These are phyloP conservation scores for Hevea brasiliensis DNA, from an alignment of 345 rosid genomes.

Conservation along the genomic window DNA sequence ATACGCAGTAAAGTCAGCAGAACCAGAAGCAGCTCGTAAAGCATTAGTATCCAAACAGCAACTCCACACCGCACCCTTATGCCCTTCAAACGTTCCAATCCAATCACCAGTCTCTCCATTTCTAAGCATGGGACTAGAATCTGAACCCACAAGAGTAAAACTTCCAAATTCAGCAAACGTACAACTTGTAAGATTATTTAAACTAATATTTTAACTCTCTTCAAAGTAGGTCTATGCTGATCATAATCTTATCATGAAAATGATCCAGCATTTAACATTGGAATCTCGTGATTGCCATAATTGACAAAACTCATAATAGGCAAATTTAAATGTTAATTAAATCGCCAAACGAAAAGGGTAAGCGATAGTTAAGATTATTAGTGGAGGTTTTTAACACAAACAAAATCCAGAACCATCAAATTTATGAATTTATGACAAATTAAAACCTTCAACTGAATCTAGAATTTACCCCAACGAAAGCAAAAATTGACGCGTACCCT, in stretches of 20 bases:
- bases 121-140: conserved; percentile 89
- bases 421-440: neutral
- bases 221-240: neutral
- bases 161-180: neutral
- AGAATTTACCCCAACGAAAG: neutral
- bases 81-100: conserved; percentile 97
- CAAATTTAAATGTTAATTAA: too few species aligned
- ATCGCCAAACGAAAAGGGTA: too few species aligned
- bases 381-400: too few species aligned
- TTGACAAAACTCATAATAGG: neutral
- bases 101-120: conserved; percentile 96
- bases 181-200: too few species aligned
- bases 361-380: too few species aligned
- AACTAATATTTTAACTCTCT: too few species aligned
- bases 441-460: too few species aligned
- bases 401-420: neutral
- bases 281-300: neutral
- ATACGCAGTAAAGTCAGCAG: conserved; percentile 92
- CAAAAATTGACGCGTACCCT: conserved; percentile 43
- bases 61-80: conserved; percentile 97
- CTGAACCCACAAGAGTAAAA: conserved; percentile 34
- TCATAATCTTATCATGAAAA: neutral
- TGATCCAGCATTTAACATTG: neutral
- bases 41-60: conserved; percentile 82
- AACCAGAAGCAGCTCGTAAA: conserved; percentile 80